Conservation (phyloP, 2,329 filamentous ascomycete genomes). For the Dactylellina leptospora region DNA sequence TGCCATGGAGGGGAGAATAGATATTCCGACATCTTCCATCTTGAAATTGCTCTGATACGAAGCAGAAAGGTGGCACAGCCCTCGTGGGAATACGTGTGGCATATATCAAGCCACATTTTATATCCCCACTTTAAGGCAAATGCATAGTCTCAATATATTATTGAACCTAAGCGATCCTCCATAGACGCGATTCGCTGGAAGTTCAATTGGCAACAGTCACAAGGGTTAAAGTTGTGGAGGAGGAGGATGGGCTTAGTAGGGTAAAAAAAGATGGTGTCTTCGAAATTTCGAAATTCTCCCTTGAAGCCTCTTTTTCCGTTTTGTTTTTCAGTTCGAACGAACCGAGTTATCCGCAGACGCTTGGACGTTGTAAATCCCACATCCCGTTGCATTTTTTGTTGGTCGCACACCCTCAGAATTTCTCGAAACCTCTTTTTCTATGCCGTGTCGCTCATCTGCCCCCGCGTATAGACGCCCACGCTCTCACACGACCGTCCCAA, state of each 20-base stretch:
- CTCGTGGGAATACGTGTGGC: too few relatives aligned
- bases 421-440: background rate
- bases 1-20: slow-evolving; percentile 24
- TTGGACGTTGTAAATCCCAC: background rate
- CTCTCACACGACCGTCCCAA: slow-evolving; percentile 6
- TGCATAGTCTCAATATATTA: slow-evolving; percentile 39
- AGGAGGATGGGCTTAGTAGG: background rate
- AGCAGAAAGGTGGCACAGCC: too few relatives aligned
- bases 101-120: slow-evolving; percentile 38
- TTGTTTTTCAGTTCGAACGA: too few relatives aligned
- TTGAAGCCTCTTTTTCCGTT: background rate
- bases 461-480: slow-evolving; percentile 16
- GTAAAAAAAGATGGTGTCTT: slow-evolving; percentile 4
- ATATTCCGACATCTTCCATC: slow-evolving; percentile 11
- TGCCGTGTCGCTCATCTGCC: background rate
- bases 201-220: slow-evolving; percentile 17
- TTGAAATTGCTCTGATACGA: background rate
- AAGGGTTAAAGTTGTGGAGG: slow-evolving; percentile 16
- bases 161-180: slow-evolving; percentile 37
- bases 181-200: slow-evolving; percentile 45
- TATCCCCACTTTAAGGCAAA: slow-evolving; percentile 52
- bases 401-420: background rate
- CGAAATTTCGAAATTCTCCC: background rate
- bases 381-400: slow-evolving; percentile 3
- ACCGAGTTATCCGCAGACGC: background rate